A percentile compares a stretch with the other conserved stretches of the same genome.
Conservation (phyloP, 1,284 basidiomycete species). For the Farysia itapuensis region DNA sequence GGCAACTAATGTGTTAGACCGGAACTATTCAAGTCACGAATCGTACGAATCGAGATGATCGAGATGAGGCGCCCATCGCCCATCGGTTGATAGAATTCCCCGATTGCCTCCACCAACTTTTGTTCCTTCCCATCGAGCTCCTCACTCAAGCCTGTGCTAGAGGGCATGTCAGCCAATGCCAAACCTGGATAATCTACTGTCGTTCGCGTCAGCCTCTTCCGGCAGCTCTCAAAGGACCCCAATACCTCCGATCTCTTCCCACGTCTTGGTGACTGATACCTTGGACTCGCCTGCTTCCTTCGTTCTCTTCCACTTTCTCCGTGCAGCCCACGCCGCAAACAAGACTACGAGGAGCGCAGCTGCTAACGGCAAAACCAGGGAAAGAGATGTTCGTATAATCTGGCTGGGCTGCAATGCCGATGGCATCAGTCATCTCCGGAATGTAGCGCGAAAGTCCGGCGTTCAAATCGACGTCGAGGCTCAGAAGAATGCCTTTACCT, state of each 20-base stretch:
- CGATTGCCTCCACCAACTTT: too few species aligned
- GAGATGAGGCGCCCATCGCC: too few species aligned
- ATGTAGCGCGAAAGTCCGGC: constrained; percentile 27
- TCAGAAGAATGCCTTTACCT: constrained; percentile 12
- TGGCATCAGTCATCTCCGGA: constrained; percentile 25
- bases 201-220: constrained; percentile 11
- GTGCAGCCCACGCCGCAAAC: constrained; percentile 16
- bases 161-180: constrained; percentile 18
- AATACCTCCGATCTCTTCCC: constrained; percentile 33
- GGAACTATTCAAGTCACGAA: too few species aligned
- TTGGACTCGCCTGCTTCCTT: constrained; percentile 37
- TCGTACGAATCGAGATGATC: too few species aligned
- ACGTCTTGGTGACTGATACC: constrained; percentile 40
- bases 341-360: background rate
- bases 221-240: constrained; percentile 16
- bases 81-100: too few species aligned
- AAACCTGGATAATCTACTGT: constrained; percentile 28
- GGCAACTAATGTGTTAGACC: too few species aligned
- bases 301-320: constrained; percentile 30
- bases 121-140: too few species aligned
- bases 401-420: constrained; percentile 36
- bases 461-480: constrained; percentile 28
- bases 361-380: constrained; percentile 7
- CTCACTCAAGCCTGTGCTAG: constrained; percentile 3
- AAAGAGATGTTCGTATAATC: constrained; percentile 15